Base-by-base conservation (phyloP, 163 green algal genomes). In the Volvox carteri region DNA sequence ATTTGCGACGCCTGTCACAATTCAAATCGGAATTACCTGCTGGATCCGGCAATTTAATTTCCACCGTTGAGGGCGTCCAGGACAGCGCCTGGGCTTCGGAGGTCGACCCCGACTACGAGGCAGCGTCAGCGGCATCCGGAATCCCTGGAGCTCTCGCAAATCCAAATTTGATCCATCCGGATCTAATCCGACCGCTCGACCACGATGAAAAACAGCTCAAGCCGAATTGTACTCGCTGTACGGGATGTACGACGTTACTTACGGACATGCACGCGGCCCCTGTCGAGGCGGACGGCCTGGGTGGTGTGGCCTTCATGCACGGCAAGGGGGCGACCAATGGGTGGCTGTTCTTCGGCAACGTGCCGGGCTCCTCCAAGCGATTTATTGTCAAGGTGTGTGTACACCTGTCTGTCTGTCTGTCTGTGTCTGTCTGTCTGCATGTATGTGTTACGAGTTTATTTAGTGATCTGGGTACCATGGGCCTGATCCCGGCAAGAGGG, bases 361-460 rank as follows among this genome's bases (percentile, higher is more conserved):
- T 75, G 46, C 21, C 70, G 5, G 84, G 84, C 1, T 33, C 21
- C 37, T 33, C 4, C 52, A 84, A 54, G 84, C 50, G 84, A 1
- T 84, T 52, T 52, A 89, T 89, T 39, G 84, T 89, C 28, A 89
- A 89, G 84, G 81, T 88, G n/a, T n/a, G n/a, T n/a, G n/a, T n/a
- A n/a, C n/a, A n/a, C n/a, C n/a, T n/a, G n/a, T n/a, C n/a, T n/a
- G n/a, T n/a, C n/a, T n/a, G n/a, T n/a, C n/a, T n/a, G n/a, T n/a
- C n/a, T n/a, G n/a, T n/a, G n/a, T n/a, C n/a, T n/a, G n/a, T n/a
- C n/a, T n/a, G n/a, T n/a, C n/a, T n/a, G n/a, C n/a, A n/a, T n/a
- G n/a, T n/a, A n/a, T n/a, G n/a, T n/a, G n/a, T n/a, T n/a, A n/a
- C n/a, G n/a, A n/a, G n/a, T n/a, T n/a, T n/a, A n/a, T n/a, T n/a